Evolutionary conservation across 306 rosid genomes (phyloP).

Genomic region (Quercus cerris): DNA sequence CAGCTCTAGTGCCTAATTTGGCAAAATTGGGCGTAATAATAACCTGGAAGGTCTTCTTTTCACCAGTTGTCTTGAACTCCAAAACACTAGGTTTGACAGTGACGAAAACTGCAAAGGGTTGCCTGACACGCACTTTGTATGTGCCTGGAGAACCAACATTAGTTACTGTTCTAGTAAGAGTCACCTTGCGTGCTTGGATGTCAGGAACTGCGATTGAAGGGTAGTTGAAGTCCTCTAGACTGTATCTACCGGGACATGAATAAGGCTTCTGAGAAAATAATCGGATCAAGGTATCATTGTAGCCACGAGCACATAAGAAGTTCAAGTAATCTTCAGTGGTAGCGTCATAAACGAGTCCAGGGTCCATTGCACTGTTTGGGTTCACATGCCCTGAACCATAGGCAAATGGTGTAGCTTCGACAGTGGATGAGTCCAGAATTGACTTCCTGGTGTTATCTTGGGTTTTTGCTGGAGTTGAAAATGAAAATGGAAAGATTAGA

Average conservation of each 20-base stretch:
- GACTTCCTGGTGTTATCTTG: slow-evolving; percentile 9
- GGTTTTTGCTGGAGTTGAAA: slow-evolving; percentile 31
- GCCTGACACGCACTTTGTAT: slow-evolving; percentile 26
- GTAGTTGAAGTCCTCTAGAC: slow-evolving; percentile 48
- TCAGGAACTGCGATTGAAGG: slow-evolving; percentile 45
- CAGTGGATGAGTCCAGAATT: background rate
- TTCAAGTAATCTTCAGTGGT: slow-evolving; percentile 43
- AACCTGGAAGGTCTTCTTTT: slow-evolving; percentile 40
- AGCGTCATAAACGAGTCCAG: slow-evolving; percentile 62
- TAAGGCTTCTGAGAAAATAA: slow-evolving; percentile 20
- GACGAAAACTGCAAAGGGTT: slow-evolving; percentile 32
- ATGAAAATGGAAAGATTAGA: background rate
- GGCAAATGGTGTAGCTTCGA: slow-evolving; percentile 40
- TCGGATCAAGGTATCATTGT: slow-evolving; percentile 21
- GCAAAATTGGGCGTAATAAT: slow-evolving; percentile 5
- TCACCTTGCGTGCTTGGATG: background rate
- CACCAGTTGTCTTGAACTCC: slow-evolving; percentile 37
- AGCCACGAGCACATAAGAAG: slow-evolving; percentile 53
- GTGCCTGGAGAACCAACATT: slow-evolving; percentile 51
- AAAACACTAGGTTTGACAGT: slow-evolving; percentile 32
- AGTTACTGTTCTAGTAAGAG: slow-evolving; percentile 43
- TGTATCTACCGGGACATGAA: slow-evolving; percentile 37
- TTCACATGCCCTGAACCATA: slow-evolving; percentile 57
- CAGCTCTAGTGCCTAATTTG: background rate
- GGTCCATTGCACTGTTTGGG: slow-evolving; percentile 55